Base-by-base conservation (phyloP, 2,329 filamentous ascomycete genomes). In the Colletotrichum trifolii region DNA sequence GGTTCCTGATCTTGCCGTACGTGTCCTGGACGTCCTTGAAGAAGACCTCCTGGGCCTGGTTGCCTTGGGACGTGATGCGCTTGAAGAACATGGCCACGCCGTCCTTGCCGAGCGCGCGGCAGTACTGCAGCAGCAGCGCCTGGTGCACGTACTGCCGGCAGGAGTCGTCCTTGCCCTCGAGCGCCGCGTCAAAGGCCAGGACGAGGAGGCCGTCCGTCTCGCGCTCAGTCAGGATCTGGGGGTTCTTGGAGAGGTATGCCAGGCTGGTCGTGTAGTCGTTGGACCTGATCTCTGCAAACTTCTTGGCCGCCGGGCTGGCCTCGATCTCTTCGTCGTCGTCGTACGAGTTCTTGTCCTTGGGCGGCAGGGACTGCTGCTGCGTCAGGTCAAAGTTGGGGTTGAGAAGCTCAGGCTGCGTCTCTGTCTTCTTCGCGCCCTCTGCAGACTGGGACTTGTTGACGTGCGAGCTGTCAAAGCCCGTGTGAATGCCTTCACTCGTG, bases 41-140 rank as follows among this genome's bases (percentile, higher is more conserved):
- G 82, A 99, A 99, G 48, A 98, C 86, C 48, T 92, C 93, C 72
- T 92, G 90, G 7, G 96, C 96, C 79, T 97, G 91, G 78, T 99
- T 95, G 38, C 91, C 92, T 71, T 88, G 89, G 4, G 92, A 97
- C 25, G 92, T 96, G 76, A 99, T 94, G 63, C 95, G 91, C 81
- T 96, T 97, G 86, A 99, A 99, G 84, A 99, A 99, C 36, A 98
- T 81, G 6, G 88, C 87, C 8, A 97, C 94, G 25, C 95, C 95
- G 72, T 98, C 93, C 69, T 88, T 89, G 67, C 95, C 94, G 7
- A 99, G 85, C 46, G 93, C 91, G 9, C 95, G 89, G 80, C 96
- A 99, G 82, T 99, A 99, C 77, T 99, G 96, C 45, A 99, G 81
- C 11, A 99, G 84, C 13, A 98, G 84, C 3, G 91, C 95, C 76